phyloP scores from a whole-genome alignment of 345 rosid genomes.

The Angophora floribunda region DNA sequence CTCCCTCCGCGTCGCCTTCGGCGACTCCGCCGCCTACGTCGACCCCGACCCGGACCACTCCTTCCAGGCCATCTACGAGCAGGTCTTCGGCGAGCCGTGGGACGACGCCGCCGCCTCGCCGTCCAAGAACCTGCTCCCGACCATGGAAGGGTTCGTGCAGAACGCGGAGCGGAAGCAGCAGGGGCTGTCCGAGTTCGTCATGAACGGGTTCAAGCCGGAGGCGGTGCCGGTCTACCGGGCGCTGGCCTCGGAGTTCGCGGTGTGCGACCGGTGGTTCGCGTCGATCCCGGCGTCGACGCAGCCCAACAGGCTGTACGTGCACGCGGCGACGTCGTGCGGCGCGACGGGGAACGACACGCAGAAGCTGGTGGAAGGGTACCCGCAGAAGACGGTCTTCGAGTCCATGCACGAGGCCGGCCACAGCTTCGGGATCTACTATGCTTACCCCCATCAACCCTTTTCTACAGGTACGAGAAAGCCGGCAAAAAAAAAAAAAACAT shows the following conservation, averaged over 20 bases:
- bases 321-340: slow-evolving; percentile 71
- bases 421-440: slow-evolving; percentile 54
- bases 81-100: slow-evolving; percentile 53
- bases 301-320: slow-evolving; percentile 54
- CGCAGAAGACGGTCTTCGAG: slow-evolving; percentile 67
- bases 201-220: slow-evolving; percentile 72
- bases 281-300: slow-evolving; percentile 61
- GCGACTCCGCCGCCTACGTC: slow-evolving; percentile 42
- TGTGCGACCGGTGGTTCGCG: slow-evolving; percentile 76
- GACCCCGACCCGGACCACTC: slow-evolving; percentile 90
- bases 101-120: background rate
- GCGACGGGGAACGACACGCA: slow-evolving; percentile 44
- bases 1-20: slow-evolving; percentile 30
- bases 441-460: slow-evolving; percentile 44
- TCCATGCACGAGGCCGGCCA: slow-evolving; percentile 52
- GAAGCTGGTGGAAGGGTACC: slow-evolving; percentile 39
- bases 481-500: background rate
- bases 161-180: slow-evolving; percentile 15
- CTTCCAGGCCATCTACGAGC: slow-evolving; percentile 82
- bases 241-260: slow-evolving; percentile 53
- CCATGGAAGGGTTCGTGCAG: slow-evolving; percentile 17
- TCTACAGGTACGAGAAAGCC: slow-evolving; percentile 31
- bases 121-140: slow-evolving; percentile 6
- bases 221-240: slow-evolving; percentile 48
- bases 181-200: slow-evolving; percentile 20